phyloP scores from a whole-genome alignment of 257 asterid species.

The Penstemon davidsonii region DNA sequence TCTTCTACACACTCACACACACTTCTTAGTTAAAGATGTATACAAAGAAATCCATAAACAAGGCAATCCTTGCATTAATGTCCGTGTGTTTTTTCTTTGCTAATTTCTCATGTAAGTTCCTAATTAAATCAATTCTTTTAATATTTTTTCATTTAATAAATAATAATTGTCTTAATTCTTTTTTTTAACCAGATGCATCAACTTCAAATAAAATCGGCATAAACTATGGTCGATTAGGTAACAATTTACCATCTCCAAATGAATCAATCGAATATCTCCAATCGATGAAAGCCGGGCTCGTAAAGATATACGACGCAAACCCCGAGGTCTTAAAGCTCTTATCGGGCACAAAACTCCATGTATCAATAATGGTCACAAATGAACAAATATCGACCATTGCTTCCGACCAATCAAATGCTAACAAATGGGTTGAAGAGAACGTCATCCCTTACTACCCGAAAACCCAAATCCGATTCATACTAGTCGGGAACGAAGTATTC shows the following conservation, averaged over 20 bases:
- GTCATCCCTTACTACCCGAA: slow-evolving; percentile 53
- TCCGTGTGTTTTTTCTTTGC: slow-evolving; percentile 37
- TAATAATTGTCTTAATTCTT: neutral
- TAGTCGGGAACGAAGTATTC: slow-evolving; percentile 73
- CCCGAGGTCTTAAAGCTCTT: slow-evolving; percentile 61
- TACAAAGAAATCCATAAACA: slow-evolving; percentile 21
- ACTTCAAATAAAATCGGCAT: slow-evolving; percentile 46
- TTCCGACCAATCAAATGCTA: slow-evolving; percentile 43
- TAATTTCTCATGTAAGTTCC: slow-evolving; percentile 44
- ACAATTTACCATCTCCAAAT: slow-evolving; percentile 56
- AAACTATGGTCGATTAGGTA: slow-evolving; percentile 63
- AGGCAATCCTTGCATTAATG: slow-evolving; percentile 24
- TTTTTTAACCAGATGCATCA: slow-evolving; percentile 39
- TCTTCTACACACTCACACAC: slow-evolving; percentile 11
- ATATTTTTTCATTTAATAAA: neutral
- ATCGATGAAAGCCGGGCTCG: slow-evolving; percentile 41
- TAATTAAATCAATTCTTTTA: neutral
- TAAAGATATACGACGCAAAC: slow-evolving; percentile 67
- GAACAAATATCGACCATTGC: slow-evolving; percentile 53
- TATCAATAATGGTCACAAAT: slow-evolving; percentile 56
- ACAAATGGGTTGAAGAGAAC: slow-evolving; percentile 60
- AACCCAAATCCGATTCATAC: slow-evolving; percentile 53
- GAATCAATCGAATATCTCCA: slow-evolving; percentile 46
- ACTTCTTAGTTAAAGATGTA: slow-evolving; percentile 17
- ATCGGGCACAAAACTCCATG: slow-evolving; percentile 56